Base-by-base conservation (phyloP, 2,329 filamentous ascomycete genomes). In the Colletotrichum musicola region DNA sequence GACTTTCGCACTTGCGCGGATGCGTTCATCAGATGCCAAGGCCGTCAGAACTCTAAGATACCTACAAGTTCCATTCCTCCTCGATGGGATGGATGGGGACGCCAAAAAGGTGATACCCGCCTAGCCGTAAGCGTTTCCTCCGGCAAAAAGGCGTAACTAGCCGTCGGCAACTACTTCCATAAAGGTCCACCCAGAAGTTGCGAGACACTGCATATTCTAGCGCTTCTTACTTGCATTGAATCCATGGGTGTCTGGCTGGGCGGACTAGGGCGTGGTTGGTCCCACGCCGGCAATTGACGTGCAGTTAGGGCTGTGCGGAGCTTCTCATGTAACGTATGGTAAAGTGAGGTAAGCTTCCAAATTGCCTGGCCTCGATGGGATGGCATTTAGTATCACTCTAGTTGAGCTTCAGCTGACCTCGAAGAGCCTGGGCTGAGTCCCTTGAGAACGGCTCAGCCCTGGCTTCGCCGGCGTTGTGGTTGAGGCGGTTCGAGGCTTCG, bases 151-250 rank as follows among this genome's bases (percentile, higher is more conserved):
- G 18, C 13, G 38, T 44, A 53, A 62, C 49, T 62, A 54, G 47
- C 59, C 59, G 38, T 53, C 59, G 49, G 59, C 22, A 53, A 53
- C 59, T 62, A 46, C 35, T 46, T 9, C 16, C 47, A 54, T 38
- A 30, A 27, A 22, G 35, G 54, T 38, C 40, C 50, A 20, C 4
- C 18, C 18, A 46, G n/a, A 46, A 50, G 20, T 53, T 27, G 35
- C 35, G 46, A 61, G 58, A 61, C 58, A 53, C 58, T 10, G 53
- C 59, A 35, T 62, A 54, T 62, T 62, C 59, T 62, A 54, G 59
- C 49, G 59, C 38, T 44, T 54, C 38, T 54, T 49, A 6, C n/a
- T 47, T 10, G 44, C 44, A n/a, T 47, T 16, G 30, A 10, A 35
- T 4, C 30, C 7, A 10, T 35, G 30, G 30, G 6, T 10, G 30